These are phyloP conservation scores for Rhodamnia rubescens DNA, from an alignment of 345 rosid species.

Conservation along the genomic window DNA sequence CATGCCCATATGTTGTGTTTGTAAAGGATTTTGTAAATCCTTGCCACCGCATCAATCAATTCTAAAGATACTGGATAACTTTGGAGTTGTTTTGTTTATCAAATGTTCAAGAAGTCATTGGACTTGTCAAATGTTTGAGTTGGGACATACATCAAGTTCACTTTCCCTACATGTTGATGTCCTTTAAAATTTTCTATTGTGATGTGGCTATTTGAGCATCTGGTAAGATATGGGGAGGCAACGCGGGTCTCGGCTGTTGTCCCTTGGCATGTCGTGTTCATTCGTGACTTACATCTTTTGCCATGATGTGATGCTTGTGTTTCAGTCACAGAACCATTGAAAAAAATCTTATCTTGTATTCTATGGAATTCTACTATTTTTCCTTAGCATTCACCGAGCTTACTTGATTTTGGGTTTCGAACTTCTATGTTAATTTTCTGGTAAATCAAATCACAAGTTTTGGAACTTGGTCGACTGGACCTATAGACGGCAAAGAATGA, in stretches of 20 bases:
- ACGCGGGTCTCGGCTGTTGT: neutral
- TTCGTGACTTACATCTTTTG: neutral
- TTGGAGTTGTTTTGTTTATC: neutral
- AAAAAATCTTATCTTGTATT: too few relatives aligned
- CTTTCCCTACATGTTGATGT: neutral
- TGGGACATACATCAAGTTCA: neutral
- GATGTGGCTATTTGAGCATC: neutral
- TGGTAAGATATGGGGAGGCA: neutral
- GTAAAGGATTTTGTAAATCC: neutral
- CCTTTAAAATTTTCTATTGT: neutral
- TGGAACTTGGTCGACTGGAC: neutral
- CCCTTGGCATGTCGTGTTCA: neutral
- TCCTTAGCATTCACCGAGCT: neutral
- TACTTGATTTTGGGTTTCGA: neutral
- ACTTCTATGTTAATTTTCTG: neutral
- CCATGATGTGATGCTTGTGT: neutral
- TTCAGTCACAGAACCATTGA: neutral
- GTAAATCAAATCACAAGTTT: neutral
- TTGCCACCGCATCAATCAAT: neutral
- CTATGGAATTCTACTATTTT: neutral
- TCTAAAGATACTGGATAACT: neutral
- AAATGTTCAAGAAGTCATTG: neutral
- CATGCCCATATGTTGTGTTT: slow-evolving; percentile 22
- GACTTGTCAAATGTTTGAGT: neutral
- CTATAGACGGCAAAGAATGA: neutral